Evolutionary conservation across 176 grass and related monocot species (phyloP).

Genomic region (Olyra latifolia): DNA sequence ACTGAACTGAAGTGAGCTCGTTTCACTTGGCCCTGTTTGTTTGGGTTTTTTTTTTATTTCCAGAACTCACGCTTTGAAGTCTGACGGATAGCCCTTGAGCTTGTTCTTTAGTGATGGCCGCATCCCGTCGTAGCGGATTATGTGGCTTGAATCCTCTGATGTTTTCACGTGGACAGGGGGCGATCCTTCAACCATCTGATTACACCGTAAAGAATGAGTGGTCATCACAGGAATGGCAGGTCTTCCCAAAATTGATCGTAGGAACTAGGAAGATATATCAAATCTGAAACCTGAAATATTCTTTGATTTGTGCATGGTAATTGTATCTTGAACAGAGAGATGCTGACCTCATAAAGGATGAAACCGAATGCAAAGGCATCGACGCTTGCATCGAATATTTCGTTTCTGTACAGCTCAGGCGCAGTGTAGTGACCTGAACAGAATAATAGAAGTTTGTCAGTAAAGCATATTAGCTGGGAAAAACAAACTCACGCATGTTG

Average conservation of each 20-base stretch:
- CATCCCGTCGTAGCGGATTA: conserved; percentile 57
- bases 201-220: neutral
- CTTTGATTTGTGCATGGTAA: neutral
- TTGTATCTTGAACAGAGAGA: neutral
- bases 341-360: conserved; percentile 83
- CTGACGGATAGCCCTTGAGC: conserved; percentile 71
- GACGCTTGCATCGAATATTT: conserved; percentile 68
- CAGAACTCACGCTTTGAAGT: conserved; percentile 83
- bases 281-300: neutral
- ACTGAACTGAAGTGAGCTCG: neutral
- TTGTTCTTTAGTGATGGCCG: conserved; percentile 77
- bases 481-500: neutral
- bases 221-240: too few species aligned
- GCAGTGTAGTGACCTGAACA: conserved; percentile 72
- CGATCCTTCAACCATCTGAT: conserved; percentile 74
- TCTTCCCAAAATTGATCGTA: neutral
- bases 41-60: neutral
- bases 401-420: conserved; percentile 78
- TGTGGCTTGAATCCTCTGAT: conserved; percentile 52
- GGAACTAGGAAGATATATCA: neutral
- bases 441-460: neutral
- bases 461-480: neutral
- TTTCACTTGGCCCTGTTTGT: too few species aligned
- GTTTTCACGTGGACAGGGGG: conserved; percentile 51
- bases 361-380: conserved; percentile 88